These are phyloP conservation scores for Tolypocladium sp. DNA, from an alignment of 2,329 filamentous ascomycete species.

Conservation along the genomic window DNA sequence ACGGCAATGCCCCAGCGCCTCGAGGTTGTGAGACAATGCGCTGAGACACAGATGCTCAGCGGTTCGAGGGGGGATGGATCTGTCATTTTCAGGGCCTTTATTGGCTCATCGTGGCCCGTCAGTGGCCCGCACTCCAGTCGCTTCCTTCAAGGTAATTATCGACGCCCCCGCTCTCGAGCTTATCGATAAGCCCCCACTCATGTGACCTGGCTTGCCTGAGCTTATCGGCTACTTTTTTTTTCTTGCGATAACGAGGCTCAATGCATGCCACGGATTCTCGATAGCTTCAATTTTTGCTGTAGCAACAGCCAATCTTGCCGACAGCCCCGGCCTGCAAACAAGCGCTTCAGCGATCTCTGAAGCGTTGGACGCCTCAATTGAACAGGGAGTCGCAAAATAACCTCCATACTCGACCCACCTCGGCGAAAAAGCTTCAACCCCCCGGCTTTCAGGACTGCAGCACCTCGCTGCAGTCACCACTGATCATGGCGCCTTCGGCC, in stretches of 20 bases:
- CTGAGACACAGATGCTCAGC: background rate
- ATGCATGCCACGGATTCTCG: slow-evolving; percentile 7
- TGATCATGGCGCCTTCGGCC: slow-evolving; percentile 43
- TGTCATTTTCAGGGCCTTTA: background rate
- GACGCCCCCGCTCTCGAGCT: background rate
- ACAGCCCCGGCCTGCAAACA: background rate
- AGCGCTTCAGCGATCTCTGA: background rate
- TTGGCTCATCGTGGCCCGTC: background rate
- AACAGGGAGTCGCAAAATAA: background rate
- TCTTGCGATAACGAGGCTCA: slow-evolving; percentile 5
- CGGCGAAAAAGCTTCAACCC: background rate
- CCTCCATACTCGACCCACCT: background rate
- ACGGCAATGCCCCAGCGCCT: background rate
- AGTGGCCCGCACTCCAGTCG: background rate
- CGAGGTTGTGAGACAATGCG: background rate
- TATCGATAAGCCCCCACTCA: slow-evolving; percentile 16
- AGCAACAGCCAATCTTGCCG: background rate
- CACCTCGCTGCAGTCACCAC: background rate
- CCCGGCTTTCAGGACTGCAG: background rate
- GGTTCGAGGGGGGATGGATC: background rate
- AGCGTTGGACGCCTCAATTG: slow-evolving; percentile 4
- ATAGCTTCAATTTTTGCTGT: slow-evolving; percentile 16
- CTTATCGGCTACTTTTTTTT: slow-evolving; percentile 20
- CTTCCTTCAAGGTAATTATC: background rate
- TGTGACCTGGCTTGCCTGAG: slow-evolving; percentile 12